Conservation (phyloP, 139 green algal genomes). For the Micractinium conductrix region DNA sequence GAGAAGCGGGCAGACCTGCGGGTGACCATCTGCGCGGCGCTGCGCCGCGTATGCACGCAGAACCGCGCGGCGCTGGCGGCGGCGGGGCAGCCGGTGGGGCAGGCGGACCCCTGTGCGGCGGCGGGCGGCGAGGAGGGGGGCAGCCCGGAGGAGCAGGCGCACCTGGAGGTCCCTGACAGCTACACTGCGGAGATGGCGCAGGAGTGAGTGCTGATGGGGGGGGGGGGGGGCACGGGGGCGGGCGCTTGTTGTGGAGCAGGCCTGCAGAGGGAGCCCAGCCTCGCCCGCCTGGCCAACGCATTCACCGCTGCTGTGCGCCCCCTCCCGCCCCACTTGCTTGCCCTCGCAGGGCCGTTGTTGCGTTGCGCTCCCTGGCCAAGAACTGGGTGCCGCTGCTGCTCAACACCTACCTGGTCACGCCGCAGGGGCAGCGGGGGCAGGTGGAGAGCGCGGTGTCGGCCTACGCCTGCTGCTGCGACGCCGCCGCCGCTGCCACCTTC, state of each 20-base stretch:
- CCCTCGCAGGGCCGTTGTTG: constrained; percentile 54
- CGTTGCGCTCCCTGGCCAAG: constrained; percentile 61
- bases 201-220: background rate
- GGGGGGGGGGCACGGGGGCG: background rate
- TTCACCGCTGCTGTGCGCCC: background rate
- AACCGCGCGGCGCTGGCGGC: constrained; percentile 13
- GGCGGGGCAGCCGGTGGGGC: constrained; percentile 15
- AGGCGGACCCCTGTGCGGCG: constrained; percentile 9
- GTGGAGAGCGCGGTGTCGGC: constrained; percentile 68
- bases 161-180: constrained; percentile 20
- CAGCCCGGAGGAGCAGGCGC: constrained; percentile 19
- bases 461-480: constrained; percentile 67
- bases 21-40: constrained; percentile 58
- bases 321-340: background rate
- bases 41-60: constrained; percentile 63
- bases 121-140: constrained; percentile 43
- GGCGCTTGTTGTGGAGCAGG: background rate
- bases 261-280: background rate
- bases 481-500: constrained; percentile 54
- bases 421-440: constrained; percentile 55
- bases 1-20: constrained; percentile 73
- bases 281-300: background rate
- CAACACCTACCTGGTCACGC: constrained; percentile 76
- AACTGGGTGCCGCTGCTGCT: constrained; percentile 92
- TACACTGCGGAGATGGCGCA: constrained; percentile 43